Percentiles rank a stretch among this genome's conserved stretches.
These are phyloP conservation scores for Arabidopsis arenosa DNA, from an alignment of 345 rosid genomes.

Conservation along the genomic window DNA sequence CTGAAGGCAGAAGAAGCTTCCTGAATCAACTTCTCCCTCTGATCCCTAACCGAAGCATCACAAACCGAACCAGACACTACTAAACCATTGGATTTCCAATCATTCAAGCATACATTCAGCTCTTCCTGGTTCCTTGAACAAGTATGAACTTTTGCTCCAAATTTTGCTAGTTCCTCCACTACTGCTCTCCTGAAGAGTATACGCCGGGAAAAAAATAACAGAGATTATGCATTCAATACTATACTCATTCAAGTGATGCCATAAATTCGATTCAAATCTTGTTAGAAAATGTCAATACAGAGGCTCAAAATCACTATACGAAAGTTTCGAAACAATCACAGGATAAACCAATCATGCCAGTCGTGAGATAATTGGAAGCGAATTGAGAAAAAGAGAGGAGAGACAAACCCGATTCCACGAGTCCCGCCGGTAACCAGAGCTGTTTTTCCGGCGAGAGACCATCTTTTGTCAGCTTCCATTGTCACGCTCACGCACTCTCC, in stretches of 20 bases:
- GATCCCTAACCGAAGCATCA: slow-evolving; percentile 59
- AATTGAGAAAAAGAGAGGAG: not conserved
- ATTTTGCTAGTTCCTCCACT: slow-evolving; percentile 75
- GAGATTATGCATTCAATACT: slow-evolving; percentile 4
- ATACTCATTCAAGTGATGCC: not conserved
- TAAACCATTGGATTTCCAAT: slow-evolving; percentile 64
- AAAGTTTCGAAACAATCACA: not conserved
- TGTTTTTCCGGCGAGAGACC: slow-evolving; percentile 73
- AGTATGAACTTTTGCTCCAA: slow-evolving; percentile 75
- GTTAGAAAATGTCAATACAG: not conserved
- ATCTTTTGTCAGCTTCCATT: slow-evolving; percentile 46
- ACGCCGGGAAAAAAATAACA: not conserved
- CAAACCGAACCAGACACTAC: slow-evolving; percentile 76
- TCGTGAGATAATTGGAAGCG: not conserved
- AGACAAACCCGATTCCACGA: slow-evolving; percentile 79
- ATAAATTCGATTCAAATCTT: not conserved
- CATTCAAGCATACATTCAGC: slow-evolving; percentile 59
- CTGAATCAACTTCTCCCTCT: slow-evolving; percentile 60
- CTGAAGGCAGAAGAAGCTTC: slow-evolving; percentile 56
- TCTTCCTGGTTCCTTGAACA: slow-evolving; percentile 79
- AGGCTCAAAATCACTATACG: not conserved
- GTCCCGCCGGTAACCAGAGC: slow-evolving; percentile 93
- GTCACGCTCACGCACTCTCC: slow-evolving; percentile 36
- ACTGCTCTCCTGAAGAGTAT: slow-evolving; percentile 55
- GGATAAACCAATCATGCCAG: not conserved